These are phyloP conservation scores for Trebouxia sp. DNA, from an alignment of 139 green algal species.

Conservation along the genomic window DNA sequence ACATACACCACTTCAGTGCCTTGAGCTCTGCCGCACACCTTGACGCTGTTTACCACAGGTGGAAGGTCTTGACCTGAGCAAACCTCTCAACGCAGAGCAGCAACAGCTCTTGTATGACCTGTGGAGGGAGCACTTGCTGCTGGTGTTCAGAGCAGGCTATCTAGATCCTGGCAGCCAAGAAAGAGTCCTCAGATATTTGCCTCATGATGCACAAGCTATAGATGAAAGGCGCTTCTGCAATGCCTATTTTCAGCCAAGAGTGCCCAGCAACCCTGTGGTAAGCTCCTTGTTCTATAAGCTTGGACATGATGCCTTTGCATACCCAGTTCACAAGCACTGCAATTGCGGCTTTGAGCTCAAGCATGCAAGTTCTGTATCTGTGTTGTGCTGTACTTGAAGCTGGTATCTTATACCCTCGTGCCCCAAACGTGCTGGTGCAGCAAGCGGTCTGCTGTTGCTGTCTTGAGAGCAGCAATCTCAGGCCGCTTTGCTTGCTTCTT, in stretches of 20 bases:
- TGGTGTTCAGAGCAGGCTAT: neutral
- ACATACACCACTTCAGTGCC: too few relatives aligned
- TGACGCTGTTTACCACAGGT: too few relatives aligned
- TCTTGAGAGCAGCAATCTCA: too few relatives aligned
- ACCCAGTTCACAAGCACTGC: too few relatives aligned
- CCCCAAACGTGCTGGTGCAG: too few relatives aligned
- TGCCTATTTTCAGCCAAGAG: neutral
- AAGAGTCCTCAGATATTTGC: neutral
- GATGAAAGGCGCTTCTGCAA: neutral
- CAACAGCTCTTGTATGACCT: neutral
- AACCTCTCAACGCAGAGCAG: neutral
- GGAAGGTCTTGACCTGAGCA: neutral
- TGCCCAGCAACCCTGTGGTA: neutral
- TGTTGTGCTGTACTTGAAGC: too few relatives aligned
- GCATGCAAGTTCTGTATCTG: too few relatives aligned
- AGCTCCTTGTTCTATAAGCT: neutral
- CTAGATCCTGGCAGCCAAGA: neutral
- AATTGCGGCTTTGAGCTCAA: too few relatives aligned
- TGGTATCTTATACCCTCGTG: too few relatives aligned
- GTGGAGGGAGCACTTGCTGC: neutral
- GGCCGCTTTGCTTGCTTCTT: too few relatives aligned
- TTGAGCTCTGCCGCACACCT: too few relatives aligned
- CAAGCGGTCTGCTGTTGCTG: neutral
- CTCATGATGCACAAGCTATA: constrained; percentile 7
- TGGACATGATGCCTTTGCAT: too few relatives aligned